Base-by-base conservation (phyloP, 371 early-diverging fungal genomes). In the Rhizopus sp. region DNA sequence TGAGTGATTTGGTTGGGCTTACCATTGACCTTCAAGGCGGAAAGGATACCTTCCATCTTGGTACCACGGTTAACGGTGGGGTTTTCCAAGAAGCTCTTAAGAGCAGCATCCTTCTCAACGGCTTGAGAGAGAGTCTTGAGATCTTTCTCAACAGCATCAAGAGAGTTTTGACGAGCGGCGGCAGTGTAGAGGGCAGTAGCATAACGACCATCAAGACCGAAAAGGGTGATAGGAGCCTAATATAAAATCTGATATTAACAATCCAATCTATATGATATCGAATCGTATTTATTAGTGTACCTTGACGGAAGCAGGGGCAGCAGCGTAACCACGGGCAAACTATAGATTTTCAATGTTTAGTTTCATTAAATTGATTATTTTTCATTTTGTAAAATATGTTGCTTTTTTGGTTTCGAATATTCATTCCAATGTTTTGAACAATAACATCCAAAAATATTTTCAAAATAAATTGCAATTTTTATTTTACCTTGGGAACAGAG, bases 171-270 rank as follows among this genome's bases (percentile, higher is more conserved):
- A 71, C 92, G 92, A 66, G 88, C 83, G 29, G 97, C 97, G 45
- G 98, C 98, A 53, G 92, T 84, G 88, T 88, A 98, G 56, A 98
- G 86, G 38, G 98, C 97, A 23, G 97, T 95, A 57, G 98, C 97
- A 71, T 98, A 98, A 69, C 96, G 93, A 66, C 98, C 98, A 54
- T 95, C 94, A 72, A 98, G 89, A 63, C 96, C 94, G 85, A 91
- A 88, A 52, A 98, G 84, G 39, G 86, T 82, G 41, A 94, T 57
- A 35, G 96, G 96, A 50, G 88, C 85, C 93, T 94, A 66, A 40
- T 29, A 33, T 32, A 17, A 31, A 47, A 38, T 53, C 42, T 48
- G 38, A 23, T 30, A 54, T 10, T 38, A 8, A 5, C 9, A 3
- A 13, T 9, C 16, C 57, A n/a, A n/a, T n/a, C n/a, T n/a, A n/a